Evolutionary conservation across 1,284 basidiomycete species (phyloP).

Genomic region (Ustilago shanxiensis): DNA sequence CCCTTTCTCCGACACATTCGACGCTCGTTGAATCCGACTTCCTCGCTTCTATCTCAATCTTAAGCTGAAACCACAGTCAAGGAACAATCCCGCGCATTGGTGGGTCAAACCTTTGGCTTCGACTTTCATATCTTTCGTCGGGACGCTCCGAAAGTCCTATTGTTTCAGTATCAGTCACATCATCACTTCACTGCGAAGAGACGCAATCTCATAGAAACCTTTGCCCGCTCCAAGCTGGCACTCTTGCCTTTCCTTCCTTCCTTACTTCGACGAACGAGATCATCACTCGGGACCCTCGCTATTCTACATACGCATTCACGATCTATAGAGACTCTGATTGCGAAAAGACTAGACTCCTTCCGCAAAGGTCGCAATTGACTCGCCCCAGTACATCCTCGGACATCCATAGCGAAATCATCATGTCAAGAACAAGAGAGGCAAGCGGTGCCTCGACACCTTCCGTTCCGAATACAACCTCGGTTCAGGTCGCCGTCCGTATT

Average conservation of each 20-base stretch:
- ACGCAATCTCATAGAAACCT: background rate
- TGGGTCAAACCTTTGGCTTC: background rate
- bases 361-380: too few species aligned
- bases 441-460: conserved; percentile 41
- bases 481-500: conserved; percentile 81
- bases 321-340: too few species aligned
- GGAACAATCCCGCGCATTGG: background rate
- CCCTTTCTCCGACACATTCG: background rate
- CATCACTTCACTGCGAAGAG: background rate
- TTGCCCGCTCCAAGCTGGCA: background rate
- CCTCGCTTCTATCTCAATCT: background rate
- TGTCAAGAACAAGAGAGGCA: conserved; percentile 40
- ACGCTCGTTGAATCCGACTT: background rate
- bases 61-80: background rate
- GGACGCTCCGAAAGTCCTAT: background rate
- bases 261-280: too few species aligned
- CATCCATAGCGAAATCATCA: background rate
- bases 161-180: background rate
- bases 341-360: too few species aligned
- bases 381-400: background rate
- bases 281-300: too few species aligned
- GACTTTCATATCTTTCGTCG: background rate
- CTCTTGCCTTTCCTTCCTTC: too few species aligned
- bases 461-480: conserved; percentile 31
- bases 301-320: too few species aligned